phyloP scores from a whole-genome alignment of 176 grass and related monocot species.

The Oropetium thomaeum region DNA sequence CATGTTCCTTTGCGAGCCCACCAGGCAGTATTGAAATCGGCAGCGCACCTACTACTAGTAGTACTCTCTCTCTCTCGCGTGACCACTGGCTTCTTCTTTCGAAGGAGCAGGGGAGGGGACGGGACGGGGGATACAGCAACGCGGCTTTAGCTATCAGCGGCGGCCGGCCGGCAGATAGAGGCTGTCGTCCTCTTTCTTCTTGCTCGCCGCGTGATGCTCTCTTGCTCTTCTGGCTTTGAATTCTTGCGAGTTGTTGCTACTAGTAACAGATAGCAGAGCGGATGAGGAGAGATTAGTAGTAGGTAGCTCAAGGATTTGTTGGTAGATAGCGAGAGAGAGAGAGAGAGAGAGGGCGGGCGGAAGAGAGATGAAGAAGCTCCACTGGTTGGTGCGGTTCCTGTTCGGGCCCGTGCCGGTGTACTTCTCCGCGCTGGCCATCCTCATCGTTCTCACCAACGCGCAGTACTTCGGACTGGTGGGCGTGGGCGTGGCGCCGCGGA shows the following conservation, averaged over 20 bases:
- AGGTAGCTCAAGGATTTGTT: background rate
- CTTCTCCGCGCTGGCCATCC: conserved; percentile 63
- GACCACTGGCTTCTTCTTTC: conserved; percentile 22
- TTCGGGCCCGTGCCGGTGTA: conserved; percentile 59
- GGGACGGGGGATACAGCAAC: background rate
- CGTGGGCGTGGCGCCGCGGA: conserved; percentile 40
- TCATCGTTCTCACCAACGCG: conserved; percentile 59
- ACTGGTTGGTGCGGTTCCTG: conserved; percentile 23
- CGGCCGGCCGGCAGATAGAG: background rate
- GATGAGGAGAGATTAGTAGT: background rate
- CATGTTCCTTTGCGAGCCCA: conserved; percentile 28
- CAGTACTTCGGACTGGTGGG: conserved; percentile 57
- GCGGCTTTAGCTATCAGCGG: background rate
- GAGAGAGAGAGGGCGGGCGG: too few species aligned
- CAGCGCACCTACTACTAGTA: conserved; percentile 31
- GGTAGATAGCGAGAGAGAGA: background rate
- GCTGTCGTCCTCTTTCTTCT: background rate
- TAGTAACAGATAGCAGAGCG: background rate
- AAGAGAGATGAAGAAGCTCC: conserved; percentile 49
- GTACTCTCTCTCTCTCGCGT: background rate
- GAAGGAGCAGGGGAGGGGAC: background rate
- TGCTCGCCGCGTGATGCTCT: background rate
- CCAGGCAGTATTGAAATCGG: conserved; percentile 41
- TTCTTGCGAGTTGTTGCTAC: background rate
- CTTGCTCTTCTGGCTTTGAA: background rate